Conservation (phyloP, 768 basidiomycete species). For the Tulasnella sp. region DNA sequence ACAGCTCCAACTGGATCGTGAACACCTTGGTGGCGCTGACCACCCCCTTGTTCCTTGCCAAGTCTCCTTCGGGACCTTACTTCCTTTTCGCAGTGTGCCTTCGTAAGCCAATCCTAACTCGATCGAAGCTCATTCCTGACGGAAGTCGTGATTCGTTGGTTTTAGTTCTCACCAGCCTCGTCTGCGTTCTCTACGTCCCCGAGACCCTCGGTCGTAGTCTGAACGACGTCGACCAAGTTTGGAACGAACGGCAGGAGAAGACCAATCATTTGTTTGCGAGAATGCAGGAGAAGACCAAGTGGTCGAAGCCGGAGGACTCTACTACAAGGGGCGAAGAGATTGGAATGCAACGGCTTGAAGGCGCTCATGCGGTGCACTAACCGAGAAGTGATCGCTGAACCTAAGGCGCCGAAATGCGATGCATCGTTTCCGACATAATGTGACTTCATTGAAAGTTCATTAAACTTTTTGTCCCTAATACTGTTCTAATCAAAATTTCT, state of each 20-base stretch:
- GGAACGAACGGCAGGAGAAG: slow-evolving; percentile 6
- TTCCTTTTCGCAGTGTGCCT: slow-evolving; percentile 34
- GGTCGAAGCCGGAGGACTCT: background rate
- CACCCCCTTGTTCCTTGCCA: slow-evolving; percentile 36
- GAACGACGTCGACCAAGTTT: slow-evolving; percentile 30
- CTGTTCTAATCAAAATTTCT: too few species aligned
- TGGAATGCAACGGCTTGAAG: background rate
- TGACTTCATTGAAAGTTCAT: too few species aligned
- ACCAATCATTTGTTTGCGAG: background rate
- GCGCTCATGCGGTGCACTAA: background rate
- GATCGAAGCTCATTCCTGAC: background rate
- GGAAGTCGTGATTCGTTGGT: background rate
- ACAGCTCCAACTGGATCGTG: slow-evolving; percentile 32
- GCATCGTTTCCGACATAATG: too few species aligned
- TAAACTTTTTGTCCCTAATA: too few species aligned
- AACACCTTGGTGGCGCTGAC: slow-evolving; percentile 37
- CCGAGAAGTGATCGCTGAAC: too few species aligned
- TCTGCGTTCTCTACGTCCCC: slow-evolving; percentile 32
- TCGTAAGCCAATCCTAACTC: background rate
- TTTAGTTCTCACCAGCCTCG: slow-evolving; percentile 27
- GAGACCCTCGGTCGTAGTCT: slow-evolving; percentile 37
- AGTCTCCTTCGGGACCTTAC: slow-evolving; percentile 36
- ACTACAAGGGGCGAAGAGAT: background rate
- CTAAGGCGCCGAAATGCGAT: too few species aligned
- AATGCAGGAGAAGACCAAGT: background rate